phyloP scores from a whole-genome alignment of 768 basidiomycete genomes.

The Hortiboletus flavorubellus region DNA sequence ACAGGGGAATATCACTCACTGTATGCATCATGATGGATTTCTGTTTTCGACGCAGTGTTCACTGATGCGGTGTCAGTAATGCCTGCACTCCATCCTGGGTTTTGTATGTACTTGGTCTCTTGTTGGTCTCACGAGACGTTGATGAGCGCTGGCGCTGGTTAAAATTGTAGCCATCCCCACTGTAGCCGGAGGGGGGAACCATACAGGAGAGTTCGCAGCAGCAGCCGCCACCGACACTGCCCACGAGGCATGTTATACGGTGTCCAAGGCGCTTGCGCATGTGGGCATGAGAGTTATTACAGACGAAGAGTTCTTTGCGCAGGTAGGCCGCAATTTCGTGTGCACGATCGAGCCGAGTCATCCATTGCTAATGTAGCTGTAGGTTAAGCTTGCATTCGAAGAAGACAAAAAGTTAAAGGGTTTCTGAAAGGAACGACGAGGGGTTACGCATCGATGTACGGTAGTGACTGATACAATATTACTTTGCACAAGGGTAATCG shows the following conservation, averaged over 20 bases:
- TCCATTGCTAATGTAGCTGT: not conserved
- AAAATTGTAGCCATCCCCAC: constrained; percentile 66
- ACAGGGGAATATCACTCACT: constrained; percentile 61
- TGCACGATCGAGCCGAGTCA: not conserved
- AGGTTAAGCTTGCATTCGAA: constrained; percentile 51
- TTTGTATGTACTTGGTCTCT: constrained; percentile 29
- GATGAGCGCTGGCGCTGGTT: not conserved
- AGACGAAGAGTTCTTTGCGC: constrained; percentile 60
- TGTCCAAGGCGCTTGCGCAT: constrained; percentile 69
- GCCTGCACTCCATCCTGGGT: constrained; percentile 73
- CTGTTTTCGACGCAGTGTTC: not conserved
- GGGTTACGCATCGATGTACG: not conserved
- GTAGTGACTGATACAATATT: not conserved
- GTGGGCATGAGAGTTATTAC: constrained; percentile 65
- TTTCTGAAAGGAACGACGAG: not conserved
- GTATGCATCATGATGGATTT: constrained; percentile 33
- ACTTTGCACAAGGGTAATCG: not conserved
- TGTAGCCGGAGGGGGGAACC: constrained; percentile 68
- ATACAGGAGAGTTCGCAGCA: constrained; percentile 65
- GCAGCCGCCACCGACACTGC: constrained; percentile 58
- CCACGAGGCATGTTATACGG: constrained; percentile 63
- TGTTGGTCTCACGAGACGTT: not conserved
- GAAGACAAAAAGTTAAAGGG: constrained; percentile 35
- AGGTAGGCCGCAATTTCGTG: constrained; percentile 38
- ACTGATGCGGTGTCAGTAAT: constrained; percentile 37